Percentiles rank a stretch among this genome's conserved stretches.
These are phyloP conservation scores for Zalaria sp. DNA, from an alignment of 2,329 filamentous ascomycete genomes.

Conservation along the genomic window DNA sequence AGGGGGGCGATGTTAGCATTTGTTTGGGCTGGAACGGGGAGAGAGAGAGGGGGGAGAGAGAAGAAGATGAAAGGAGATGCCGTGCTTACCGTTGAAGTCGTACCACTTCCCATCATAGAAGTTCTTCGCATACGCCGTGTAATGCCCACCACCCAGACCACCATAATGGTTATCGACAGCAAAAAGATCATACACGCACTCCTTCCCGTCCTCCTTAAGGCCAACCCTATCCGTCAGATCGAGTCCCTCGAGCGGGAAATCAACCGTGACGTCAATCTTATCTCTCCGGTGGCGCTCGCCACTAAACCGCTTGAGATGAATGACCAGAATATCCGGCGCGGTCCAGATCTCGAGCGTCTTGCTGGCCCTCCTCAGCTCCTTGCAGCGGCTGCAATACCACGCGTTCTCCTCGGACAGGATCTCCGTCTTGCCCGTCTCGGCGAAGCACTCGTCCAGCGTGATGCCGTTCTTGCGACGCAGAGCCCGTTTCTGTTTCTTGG, in stretches of 20 bases:
- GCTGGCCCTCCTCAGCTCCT: conserved; percentile 78
- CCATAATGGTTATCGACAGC: conserved; percentile 94
- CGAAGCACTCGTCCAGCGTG: conserved; percentile 76
- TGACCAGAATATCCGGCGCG: conserved; percentile 82
- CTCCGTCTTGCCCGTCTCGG: conserved; percentile 89
- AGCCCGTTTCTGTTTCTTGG: conserved; percentile 47
- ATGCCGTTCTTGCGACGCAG: conserved; percentile 62
- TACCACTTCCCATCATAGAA: conserved; percentile 87
- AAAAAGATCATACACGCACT: conserved; percentile 81
- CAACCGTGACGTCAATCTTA: conserved; percentile 81
- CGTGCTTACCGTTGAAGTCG: conserved; percentile 74
- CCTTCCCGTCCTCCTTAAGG: conserved; percentile 65
- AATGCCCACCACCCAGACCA: conserved; percentile 85
- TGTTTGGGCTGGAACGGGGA: conserved; percentile 18
- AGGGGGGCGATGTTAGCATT: conserved; percentile 27
- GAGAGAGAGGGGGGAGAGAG: neutral
- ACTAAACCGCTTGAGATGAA: conserved; percentile 92
- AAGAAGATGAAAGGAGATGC: too few relatives aligned
- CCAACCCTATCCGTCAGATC: conserved; percentile 72
- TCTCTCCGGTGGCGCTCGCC: conserved; percentile 69
- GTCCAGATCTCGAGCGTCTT: conserved; percentile 99
- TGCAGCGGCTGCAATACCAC: conserved; percentile 95
- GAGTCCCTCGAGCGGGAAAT: conserved; percentile 79
- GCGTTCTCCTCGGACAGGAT: conserved; percentile 89
- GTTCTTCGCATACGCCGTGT: conserved; percentile 88